Evolutionary conservation across 441 rosid genomes (phyloP).

Genomic region (Macaranga tanarius): DNA sequence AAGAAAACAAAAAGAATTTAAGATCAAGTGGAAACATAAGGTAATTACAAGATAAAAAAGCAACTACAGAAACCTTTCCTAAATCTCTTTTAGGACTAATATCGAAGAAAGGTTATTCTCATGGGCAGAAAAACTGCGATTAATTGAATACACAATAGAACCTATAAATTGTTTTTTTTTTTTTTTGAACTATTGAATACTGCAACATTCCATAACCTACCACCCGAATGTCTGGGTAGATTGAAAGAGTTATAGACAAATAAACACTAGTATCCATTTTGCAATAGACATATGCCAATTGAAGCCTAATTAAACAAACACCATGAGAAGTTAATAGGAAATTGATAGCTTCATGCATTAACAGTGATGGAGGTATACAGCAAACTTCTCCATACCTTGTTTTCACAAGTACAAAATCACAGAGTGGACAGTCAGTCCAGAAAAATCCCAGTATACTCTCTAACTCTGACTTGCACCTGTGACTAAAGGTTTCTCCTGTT

Average conservation of each 20-base stretch:
- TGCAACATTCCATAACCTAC: no score
- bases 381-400: slow-evolving; percentile 58
- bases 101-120: neutral
- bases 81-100: neutral
- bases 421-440: slow-evolving; percentile 91
- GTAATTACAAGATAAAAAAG: neutral
- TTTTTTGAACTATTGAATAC: no score
- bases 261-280: neutral
- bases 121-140: neutral
- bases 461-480: slow-evolving; percentile 68
- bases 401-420: slow-evolving; percentile 85
- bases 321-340: neutral
- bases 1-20: neutral
- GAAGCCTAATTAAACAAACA: no score
- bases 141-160: neutral
- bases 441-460: slow-evolving; percentile 90
- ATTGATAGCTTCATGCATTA: neutral
- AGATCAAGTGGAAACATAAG: neutral
- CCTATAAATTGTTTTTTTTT: neutral
- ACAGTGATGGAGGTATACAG: slow-evolving; percentile 11
- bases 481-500: slow-evolving; percentile 59
- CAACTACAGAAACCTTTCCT: neutral
- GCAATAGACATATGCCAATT: neutral
- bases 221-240: neutral
- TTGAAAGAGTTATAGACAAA: neutral